These are phyloP conservation scores for Chondrostereum purpureum DNA, from an alignment of 1,284 basidiomycete species.

Conservation along the genomic window DNA sequence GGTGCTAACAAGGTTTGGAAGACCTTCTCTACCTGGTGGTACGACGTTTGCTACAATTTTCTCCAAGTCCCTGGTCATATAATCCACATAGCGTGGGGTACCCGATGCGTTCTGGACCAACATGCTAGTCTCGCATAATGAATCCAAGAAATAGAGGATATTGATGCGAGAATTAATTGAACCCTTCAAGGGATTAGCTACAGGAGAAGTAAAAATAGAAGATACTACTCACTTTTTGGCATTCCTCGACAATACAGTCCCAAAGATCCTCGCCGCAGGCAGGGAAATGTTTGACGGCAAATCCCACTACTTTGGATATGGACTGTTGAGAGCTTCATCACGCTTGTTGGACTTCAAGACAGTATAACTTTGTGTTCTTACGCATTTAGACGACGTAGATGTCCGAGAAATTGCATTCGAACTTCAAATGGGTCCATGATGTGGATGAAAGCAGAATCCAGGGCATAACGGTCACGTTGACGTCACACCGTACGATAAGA, in stretches of 20 bases:
- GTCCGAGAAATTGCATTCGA: constrained; percentile 75
- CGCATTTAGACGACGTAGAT: constrained; percentile 73
- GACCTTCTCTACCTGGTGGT: constrained; percentile 73
- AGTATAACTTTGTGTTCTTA: no score
- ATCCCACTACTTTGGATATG: constrained; percentile 84
- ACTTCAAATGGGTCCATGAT: constrained; percentile 87
- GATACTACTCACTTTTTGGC: constrained; percentile 59
- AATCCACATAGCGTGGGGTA: constrained; percentile 66
- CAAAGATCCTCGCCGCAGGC: constrained; percentile 87
- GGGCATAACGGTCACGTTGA: no score
- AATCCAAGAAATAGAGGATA: constrained; percentile 87
- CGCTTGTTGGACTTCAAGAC: no score
- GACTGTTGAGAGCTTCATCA: constrained; percentile 79
- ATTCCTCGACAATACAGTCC: constrained; percentile 91
- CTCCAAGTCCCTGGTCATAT: constrained; percentile 66
- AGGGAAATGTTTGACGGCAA: constrained; percentile 79
- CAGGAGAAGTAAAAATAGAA: background rate
- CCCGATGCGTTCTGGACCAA: constrained; percentile 32
- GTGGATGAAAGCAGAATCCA: no score
- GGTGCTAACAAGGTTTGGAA: constrained; percentile 80
- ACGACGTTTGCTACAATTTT: constrained; percentile 80
- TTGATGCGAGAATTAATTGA: constrained; percentile 89
- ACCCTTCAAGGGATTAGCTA: constrained; percentile 58
- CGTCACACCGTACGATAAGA: no score
- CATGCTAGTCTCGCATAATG: constrained; percentile 74